phyloP scores from a whole-genome alignment of 441 rosid species.

The Geranium incanum region DNA sequence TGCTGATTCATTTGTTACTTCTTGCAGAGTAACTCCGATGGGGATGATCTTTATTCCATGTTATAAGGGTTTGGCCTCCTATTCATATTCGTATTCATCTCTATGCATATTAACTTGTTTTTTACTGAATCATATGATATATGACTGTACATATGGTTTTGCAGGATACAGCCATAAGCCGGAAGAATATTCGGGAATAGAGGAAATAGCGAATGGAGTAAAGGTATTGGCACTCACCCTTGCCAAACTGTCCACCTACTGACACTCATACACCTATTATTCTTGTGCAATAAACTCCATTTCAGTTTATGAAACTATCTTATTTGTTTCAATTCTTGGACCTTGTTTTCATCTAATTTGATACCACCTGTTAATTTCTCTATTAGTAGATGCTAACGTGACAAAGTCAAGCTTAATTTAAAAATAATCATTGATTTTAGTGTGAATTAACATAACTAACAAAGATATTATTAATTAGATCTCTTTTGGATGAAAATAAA shows the following conservation, averaged over 20 bases:
- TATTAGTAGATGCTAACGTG: no score
- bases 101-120: not conserved
- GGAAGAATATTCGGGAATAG: conserved; percentile 61
- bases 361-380: no score
- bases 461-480: no score
- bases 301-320: no score
- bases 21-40: conserved; percentile 81
- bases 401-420: no score
- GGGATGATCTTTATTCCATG: conserved; percentile 97
- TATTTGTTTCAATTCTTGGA: no score
- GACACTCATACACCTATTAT: conserved; percentile 15
- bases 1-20: conserved; percentile 18
- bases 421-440: no score
- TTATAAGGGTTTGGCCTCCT: conserved; percentile 59
- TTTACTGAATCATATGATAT: not conserved
- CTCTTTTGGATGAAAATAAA: no score
- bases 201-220: conserved; percentile 71
- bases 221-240: conserved; percentile 70
- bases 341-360: no score
- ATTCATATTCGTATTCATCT: not conserved
- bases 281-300: no score
- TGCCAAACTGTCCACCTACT: conserved; percentile 55
- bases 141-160: conserved; percentile 14
- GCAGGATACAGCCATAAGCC: conserved; percentile 94
- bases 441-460: no score